Conservation (phyloP, 169 alveolate species). For the Eimeria sp. region DNA sequence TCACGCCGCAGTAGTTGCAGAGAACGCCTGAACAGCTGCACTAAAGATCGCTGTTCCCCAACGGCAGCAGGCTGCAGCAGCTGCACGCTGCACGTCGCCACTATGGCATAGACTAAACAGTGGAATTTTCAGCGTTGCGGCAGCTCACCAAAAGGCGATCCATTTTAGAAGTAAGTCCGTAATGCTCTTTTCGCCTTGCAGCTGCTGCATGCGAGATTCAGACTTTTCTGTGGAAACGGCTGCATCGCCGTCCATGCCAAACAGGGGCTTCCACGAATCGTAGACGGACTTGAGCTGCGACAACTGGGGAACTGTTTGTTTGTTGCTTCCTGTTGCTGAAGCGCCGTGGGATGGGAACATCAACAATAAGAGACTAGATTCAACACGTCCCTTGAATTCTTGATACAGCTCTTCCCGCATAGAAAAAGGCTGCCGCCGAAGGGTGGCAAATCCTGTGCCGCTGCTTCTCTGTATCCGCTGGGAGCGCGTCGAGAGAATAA, state of each 20-base stretch:
- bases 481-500: conserved; percentile 45
- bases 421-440: conserved; percentile 44
- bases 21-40: not conserved
- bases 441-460: conserved; percentile 47
- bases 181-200: conserved; percentile 58
- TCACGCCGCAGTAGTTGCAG: not conserved
- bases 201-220: not conserved
- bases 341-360: conserved; percentile 49
- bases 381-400: conserved; percentile 31
- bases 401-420: conserved; percentile 44
- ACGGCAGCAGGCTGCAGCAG: not conserved
- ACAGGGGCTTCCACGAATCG: conserved; percentile 49
- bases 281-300: conserved; percentile 22
- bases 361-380: conserved; percentile 11
- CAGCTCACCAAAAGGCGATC: conserved; percentile 53
- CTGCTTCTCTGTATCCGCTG: conserved; percentile 71
- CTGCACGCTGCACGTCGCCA: not conserved
- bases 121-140: not conserved
- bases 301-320: conserved; percentile 25
- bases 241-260: conserved; percentile 1
- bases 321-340: conserved; percentile 1
- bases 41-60: not conserved
- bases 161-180: conserved; percentile 57
- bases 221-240: not conserved
- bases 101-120: not conserved